Evolutionary conservation across 148 eudicot genomes (phyloP).

Genomic region (Diospyros kaki): DNA sequence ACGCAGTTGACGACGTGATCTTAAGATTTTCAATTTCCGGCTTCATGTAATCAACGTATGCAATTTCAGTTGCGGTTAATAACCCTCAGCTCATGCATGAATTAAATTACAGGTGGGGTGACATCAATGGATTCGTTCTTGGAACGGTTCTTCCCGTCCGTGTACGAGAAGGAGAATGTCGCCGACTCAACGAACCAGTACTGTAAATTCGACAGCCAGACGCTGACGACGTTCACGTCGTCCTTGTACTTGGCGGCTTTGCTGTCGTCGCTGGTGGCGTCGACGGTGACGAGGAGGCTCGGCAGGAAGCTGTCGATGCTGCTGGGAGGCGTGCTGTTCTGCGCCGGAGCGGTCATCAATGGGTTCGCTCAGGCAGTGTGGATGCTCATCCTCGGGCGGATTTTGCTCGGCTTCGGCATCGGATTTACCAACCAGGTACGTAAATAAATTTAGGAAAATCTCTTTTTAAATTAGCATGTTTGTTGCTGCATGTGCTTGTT

Average conservation of each 20-base stretch:
- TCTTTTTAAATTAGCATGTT: not conserved
- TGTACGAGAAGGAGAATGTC: conserved; percentile 36
- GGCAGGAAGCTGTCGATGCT: conserved; percentile 77
- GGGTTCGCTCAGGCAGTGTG: conserved; percentile 52
- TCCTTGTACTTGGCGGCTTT: conserved; percentile 75
- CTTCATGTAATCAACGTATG: too few species aligned
- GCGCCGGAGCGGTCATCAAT: conserved; percentile 55
- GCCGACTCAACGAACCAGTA: conserved; percentile 47
- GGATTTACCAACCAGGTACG: conserved; percentile 74
- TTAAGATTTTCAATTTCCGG: too few species aligned
- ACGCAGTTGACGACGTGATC: too few species aligned
- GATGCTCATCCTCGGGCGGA: conserved; percentile 76
- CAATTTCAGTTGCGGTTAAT: too few species aligned
- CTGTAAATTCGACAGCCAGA: conserved; percentile 70
- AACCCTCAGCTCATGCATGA: too few species aligned
- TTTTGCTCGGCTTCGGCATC: conserved; percentile 71
- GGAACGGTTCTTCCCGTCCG: conserved; percentile 55
- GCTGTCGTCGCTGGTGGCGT: conserved; percentile 61
- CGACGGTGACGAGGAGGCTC: conserved; percentile 52
- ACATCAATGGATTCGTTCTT: conserved; percentile 69
- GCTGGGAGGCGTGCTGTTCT: conserved; percentile 60
- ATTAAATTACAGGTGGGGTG: conserved; percentile 54
- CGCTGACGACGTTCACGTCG: conserved; percentile 69
- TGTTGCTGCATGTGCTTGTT: not conserved
- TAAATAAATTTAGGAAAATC: conserved; percentile 7